A percentile compares a stretch with the other conserved stretches of the same genome.
Evolutionary conservation across 2,329 filamentous ascomycete genomes (phyloP).

Genomic region (Fusarium protoensiforme): DNA sequence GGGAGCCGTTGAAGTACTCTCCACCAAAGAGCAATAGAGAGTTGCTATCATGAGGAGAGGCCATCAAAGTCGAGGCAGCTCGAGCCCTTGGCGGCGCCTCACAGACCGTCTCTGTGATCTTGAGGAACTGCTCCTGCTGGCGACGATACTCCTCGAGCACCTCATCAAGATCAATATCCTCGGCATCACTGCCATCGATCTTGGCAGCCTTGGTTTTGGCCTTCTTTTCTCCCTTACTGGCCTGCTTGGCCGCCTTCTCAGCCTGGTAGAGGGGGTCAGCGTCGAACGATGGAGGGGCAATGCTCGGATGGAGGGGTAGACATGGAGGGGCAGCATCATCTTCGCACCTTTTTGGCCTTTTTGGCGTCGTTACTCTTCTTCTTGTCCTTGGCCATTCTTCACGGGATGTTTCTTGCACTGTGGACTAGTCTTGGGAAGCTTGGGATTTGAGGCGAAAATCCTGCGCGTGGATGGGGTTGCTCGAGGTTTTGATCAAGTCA

Average conservation of each 20-base stretch:
- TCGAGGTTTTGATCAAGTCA: slow-evolving; percentile 43
- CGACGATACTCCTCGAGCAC: slow-evolving; percentile 94
- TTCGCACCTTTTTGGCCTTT: slow-evolving; percentile 60
- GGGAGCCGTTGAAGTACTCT: slow-evolving; percentile 93
- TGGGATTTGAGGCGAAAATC: not conserved
- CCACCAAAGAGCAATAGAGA: slow-evolving; percentile 93
- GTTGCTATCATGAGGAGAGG: slow-evolving; percentile 86
- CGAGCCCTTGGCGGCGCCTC: slow-evolving; percentile 80
- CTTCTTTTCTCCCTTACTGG: slow-evolving; percentile 91
- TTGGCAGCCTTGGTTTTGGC: slow-evolving; percentile 77
- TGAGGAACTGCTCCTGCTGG: slow-evolving; percentile 92
- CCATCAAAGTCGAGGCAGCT: slow-evolving; percentile 83
- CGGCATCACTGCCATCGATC: slow-evolving; percentile 83
- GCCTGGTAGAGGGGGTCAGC: slow-evolving; percentile 50
- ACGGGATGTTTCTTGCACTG: not conserved
- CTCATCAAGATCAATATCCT: slow-evolving; percentile 92
- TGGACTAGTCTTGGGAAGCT: not conserved
- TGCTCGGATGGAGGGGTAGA: slow-evolving; percentile 31
- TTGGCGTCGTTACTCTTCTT: slow-evolving; percentile 61
- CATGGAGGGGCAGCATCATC: slow-evolving; percentile 28
- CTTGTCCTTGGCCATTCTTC: slow-evolving; percentile 63
- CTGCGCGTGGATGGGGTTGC: slow-evolving; percentile 38
- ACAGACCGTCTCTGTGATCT: slow-evolving; percentile 84
- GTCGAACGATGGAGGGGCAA: slow-evolving; percentile 28
- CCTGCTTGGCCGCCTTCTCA: slow-evolving; percentile 80